Evolutionary conservation across 164 flowering plant genomes (phyloP).

Genomic region (Berberis vulgaris): DNA sequence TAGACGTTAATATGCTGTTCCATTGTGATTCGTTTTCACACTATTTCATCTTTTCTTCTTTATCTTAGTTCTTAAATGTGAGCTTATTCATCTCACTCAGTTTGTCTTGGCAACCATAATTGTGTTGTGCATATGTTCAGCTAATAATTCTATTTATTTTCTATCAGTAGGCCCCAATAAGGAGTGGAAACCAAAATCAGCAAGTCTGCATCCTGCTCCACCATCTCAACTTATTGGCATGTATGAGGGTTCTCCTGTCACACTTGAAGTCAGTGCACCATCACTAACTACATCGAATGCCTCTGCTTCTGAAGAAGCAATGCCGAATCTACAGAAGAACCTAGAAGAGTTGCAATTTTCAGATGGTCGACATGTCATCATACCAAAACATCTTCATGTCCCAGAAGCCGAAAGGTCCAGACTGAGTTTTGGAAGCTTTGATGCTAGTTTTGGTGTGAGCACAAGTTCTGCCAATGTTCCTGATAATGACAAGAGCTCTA

Average conservation of each 20-base stretch:
- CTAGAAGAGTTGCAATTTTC: constrained; percentile 48
- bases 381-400: constrained; percentile 85
- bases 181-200: constrained; percentile 88
- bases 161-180: constrained; percentile 44
- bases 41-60: too few relatives aligned
- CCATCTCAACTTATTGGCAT: constrained; percentile 26
- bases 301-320: constrained; percentile 30
- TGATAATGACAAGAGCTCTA: constrained; percentile 24
- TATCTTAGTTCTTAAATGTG: too few relatives aligned
- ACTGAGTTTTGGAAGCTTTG: constrained; percentile 89
- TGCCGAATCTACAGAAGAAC: constrained; percentile 43
- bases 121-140: background rate
- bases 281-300: constrained; percentile 18
- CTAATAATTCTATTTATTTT: background rate
- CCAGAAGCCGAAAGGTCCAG: constrained; percentile 73
- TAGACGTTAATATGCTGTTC: too few relatives aligned
- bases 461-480: constrained; percentile 7
- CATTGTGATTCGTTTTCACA: too few relatives aligned
- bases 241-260: constrained; percentile 24
- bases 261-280: constrained; percentile 27
- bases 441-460: constrained; percentile 44
- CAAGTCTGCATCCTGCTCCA: constrained; percentile 27
- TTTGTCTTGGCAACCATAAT: too few relatives aligned
- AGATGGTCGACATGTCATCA: constrained; percentile 57
- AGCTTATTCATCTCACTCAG: too few relatives aligned